Base-by-base conservation (phyloP, 2,329 filamentous ascomycete species). In the Talaromyces sp. region DNA sequence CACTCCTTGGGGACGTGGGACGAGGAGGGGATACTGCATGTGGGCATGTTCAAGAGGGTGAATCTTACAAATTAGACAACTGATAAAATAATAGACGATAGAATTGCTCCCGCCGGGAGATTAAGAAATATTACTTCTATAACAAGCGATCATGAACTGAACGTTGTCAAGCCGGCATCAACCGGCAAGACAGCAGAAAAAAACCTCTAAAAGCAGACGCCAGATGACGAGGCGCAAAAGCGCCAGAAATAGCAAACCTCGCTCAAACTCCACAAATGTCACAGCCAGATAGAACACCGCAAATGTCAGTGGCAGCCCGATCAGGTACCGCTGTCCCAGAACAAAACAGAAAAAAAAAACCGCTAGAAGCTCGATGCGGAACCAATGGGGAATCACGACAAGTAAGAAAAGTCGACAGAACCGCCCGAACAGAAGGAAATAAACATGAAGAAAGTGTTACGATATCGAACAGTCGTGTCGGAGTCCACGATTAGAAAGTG, bases 11-110 rank as follows among this genome's bases (percentile, higher is more conserved):
- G 90, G 0, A 81, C 73, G 32, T 97, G 92, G 91, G 80, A 82
- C 63, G 92, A 97, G 73, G 91, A 95, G 69, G 90, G 89, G 4
- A 93, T 96, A 58, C 80, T 84, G 65, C 91, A 96, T 78, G 82
- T 96, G 19, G 92, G 90, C 62, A 96, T 97, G 92, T 96, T 85
- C 82, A 82, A 76, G 72, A 65, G 73, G 58, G 58, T 78, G n/a
- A 58, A 11, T 10, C 26, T 27, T 29, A 32, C 31, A 17, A 49
- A 72, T 31, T 46, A 35, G 38, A 58, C 46, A 41, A 24, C 24
- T 7, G 1, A 61, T 38, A 27, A 35, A 14, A 55, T 17, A 54
- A 53, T 46, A 54, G 21, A 55, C n/a, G n/a, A 29, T 52, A 29
- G 17, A 27, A 24, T 46, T 29, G 26, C 7, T 52, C 27, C 49